A percentile compares a stretch with the other conserved stretches of the same genome.
Conservation (phyloP, 352 stramenopile species). For the Phytophthora citricola region DNA sequence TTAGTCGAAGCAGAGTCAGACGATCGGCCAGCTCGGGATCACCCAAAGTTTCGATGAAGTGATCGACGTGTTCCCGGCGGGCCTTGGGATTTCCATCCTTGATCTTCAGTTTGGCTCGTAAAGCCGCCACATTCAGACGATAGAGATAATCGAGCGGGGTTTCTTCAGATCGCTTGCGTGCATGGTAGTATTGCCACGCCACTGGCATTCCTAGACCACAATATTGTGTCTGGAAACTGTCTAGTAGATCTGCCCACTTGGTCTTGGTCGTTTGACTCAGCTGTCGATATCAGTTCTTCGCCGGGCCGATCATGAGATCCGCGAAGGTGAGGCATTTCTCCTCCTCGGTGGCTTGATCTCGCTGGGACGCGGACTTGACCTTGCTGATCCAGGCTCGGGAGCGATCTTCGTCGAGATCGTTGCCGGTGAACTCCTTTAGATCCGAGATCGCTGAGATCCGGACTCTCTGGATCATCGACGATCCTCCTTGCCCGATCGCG, state of each 20-base stretch:
- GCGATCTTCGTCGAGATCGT: too few species aligned
- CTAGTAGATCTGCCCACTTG: not conserved
- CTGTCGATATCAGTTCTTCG: constrained; percentile 8
- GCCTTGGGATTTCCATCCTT: not conserved
- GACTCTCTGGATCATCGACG: too few species aligned
- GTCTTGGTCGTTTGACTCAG: not conserved
- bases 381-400: too few species aligned
- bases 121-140: constrained; percentile 1
- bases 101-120: constrained; percentile 10
- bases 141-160: constrained; percentile 13
- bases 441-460: too few species aligned
- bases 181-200: constrained; percentile 12
- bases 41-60: constrained; percentile 19
- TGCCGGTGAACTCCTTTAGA: too few species aligned
- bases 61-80: not conserved
- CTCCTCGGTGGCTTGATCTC: too few species aligned
- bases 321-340: too few species aligned
- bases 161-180: not conserved
- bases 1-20: too few species aligned
- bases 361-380: too few species aligned
- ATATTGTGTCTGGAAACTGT: constrained; percentile 8
- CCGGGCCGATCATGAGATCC: not conserved
- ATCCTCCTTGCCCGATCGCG: too few species aligned
- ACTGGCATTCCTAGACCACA: not conserved
- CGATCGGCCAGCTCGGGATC: not conserved